These are phyloP conservation scores for Gleditsia sinensis DNA, from an alignment of 306 rosid species.

Conservation along the genomic window DNA sequence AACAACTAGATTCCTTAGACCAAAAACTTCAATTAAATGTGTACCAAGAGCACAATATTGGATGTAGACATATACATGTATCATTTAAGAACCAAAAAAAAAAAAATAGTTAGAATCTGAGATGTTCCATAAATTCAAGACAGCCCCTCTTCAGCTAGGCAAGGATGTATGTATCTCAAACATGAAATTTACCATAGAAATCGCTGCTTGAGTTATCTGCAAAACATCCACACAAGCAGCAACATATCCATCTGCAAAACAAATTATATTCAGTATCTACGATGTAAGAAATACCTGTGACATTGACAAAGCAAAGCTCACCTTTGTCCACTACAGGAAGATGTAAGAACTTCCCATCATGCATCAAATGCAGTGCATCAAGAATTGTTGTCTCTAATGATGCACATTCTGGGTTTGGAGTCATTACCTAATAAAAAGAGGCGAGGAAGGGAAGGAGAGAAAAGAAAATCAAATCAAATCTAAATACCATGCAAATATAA, in stretches of 20 bases:
- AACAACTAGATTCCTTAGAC: not conserved
- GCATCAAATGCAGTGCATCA: slow-evolving; percentile 92
- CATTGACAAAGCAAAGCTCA: slow-evolving; percentile 44
- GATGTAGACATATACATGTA: not conserved
- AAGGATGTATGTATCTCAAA: slow-evolving; percentile 16
- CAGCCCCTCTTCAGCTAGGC: not conserved
- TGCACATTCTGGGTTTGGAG: slow-evolving; percentile 91
- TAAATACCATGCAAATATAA: slow-evolving; percentile 32
- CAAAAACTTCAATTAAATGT: slow-evolving; percentile 1
- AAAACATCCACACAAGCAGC: slow-evolving; percentile 91
- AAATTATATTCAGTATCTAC: slow-evolving; percentile 29
- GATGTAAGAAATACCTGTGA: slow-evolving; percentile 21
- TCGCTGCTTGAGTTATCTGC: slow-evolving; percentile 89
- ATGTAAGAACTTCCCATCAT: slow-evolving; percentile 90
- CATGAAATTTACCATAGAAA: slow-evolving; percentile 71
- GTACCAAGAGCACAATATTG: not conserved
- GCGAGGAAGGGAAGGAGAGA: slow-evolving; percentile 24
- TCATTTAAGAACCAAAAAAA: not conserved
- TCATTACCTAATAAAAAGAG: slow-evolving; percentile 72
- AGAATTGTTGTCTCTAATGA: slow-evolving; percentile 82
- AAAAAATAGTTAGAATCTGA: not conserved
- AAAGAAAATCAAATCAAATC: slow-evolving; percentile 19
- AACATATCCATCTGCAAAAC: slow-evolving; percentile 69
- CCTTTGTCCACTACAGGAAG: slow-evolving; percentile 95
- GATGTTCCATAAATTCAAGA: not conserved